Conservation (phyloP, 2,329 filamentous ascomycete genomes). For the Pseudogymnoascus sp. region DNA sequence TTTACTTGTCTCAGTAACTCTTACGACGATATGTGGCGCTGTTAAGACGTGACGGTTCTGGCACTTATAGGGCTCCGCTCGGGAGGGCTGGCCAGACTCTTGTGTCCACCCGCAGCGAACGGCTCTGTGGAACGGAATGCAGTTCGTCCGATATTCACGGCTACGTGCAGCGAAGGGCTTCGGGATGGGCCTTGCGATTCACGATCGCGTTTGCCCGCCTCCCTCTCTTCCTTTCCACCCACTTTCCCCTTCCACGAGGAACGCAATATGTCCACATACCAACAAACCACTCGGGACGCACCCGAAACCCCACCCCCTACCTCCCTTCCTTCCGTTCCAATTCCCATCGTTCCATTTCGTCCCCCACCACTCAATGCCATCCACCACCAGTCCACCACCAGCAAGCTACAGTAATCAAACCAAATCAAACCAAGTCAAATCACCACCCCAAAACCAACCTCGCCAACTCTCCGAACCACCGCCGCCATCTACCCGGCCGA, state of each 20-base stretch:
- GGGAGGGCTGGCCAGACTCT: not conserved
- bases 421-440: too few species aligned
- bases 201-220: not conserved
- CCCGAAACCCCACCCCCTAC: not conserved
- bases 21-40: not conserved
- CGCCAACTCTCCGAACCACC: not conserved
- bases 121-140: not conserved
- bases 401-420: too few species aligned
- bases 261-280: not conserved
- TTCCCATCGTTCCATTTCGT: not conserved
- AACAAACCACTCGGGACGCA: not conserved
- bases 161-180: not conserved
- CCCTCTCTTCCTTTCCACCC: not conserved
- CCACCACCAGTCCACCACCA: not conserved
- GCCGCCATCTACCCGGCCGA: not conserved
- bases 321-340: not conserved
- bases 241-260: not conserved
- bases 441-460: not conserved
- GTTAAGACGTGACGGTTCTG: not conserved
- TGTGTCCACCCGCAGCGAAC: not conserved
- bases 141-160: not conserved
- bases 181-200: not conserved
- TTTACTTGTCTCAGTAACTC: not conserved
- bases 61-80: not conserved
- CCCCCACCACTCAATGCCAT: not conserved